Evolutionary conservation across 345 rosid species (phyloP).

Genomic region (Rhizophora mangle): DNA sequence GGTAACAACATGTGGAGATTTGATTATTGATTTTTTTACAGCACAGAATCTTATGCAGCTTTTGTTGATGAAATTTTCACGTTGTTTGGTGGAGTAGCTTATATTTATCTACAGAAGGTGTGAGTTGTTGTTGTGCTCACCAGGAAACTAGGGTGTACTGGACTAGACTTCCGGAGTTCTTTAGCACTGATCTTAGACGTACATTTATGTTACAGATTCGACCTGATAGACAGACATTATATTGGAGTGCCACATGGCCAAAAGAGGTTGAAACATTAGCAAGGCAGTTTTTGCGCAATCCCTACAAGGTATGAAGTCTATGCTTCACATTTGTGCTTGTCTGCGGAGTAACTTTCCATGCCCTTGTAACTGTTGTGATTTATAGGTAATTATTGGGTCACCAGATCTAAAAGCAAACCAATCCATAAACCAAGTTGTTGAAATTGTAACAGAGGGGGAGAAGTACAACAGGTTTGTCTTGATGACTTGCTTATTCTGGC

Average conservation of each 20-base stretch:
- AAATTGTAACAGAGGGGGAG: conserved; percentile 72
- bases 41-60: no score
- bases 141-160: not conserved
- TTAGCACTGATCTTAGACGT: not conserved
- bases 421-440: conserved; percentile 82
- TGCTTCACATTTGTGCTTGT: not conserved
- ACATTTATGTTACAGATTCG: conserved; percentile 55
- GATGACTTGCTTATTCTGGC: conserved; percentile 9
- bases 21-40: no score
- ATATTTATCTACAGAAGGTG: not conserved
- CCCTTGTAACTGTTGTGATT: conserved; percentile 15
- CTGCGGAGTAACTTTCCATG: not conserved
- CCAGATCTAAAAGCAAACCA: conserved; percentile 84
- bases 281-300: conserved; percentile 77
- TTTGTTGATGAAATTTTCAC: no score
- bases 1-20: no score
- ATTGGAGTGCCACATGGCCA: conserved; percentile 99
- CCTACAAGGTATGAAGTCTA: conserved; percentile 60
- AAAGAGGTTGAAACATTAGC: conserved; percentile 88
- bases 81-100: not conserved
- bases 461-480: conserved; percentile 79
- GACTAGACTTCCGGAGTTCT: not conserved
- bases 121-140: not conserved
- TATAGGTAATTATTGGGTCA: conserved; percentile 84
- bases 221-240: conserved; percentile 93